phyloP scores from a whole-genome alignment of 2,329 filamentous ascomycete genomes.

The Ceratocystis smalleyi region DNA sequence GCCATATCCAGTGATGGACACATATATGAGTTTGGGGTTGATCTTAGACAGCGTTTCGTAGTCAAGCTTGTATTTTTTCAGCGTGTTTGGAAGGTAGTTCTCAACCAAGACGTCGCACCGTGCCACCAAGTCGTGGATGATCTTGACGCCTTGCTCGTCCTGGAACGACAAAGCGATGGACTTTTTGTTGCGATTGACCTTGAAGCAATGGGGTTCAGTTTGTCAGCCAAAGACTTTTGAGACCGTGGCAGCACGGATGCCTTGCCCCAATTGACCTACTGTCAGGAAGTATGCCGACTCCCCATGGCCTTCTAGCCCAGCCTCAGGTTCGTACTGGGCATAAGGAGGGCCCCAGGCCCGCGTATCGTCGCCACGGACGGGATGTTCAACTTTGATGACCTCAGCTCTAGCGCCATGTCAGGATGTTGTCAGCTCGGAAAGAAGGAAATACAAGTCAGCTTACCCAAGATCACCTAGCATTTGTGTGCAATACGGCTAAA shows the following conservation, averaged over 20 bases:
- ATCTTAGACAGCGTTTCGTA: constrained; percentile 65
- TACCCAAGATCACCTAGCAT: constrained; percentile 93
- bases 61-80: constrained; percentile 85
- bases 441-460: constrained; percentile 21
- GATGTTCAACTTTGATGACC: constrained; percentile 95
- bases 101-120: constrained; percentile 89
- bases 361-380: constrained; percentile 79
- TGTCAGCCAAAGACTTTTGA: neutral
- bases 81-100: constrained; percentile 80
- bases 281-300: constrained; percentile 91
- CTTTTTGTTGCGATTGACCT: constrained; percentile 97
- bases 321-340: constrained; percentile 54
- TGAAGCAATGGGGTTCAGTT: no score
- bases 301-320: constrained; percentile 51
- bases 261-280: constrained; percentile 33
- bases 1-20: constrained; percentile 92
- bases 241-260: no score
- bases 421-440: neutral
- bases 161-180: constrained; percentile 86
- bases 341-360: constrained; percentile 94
- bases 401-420: constrained; percentile 49
- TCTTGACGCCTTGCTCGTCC: constrained; percentile 64
- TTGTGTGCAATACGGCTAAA: constrained; percentile 88
- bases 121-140: constrained; percentile 69
- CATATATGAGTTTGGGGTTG: constrained; percentile 80